Base-by-base conservation (phyloP, 768 basidiomycete genomes). In the Sutorius australiensis region DNA sequence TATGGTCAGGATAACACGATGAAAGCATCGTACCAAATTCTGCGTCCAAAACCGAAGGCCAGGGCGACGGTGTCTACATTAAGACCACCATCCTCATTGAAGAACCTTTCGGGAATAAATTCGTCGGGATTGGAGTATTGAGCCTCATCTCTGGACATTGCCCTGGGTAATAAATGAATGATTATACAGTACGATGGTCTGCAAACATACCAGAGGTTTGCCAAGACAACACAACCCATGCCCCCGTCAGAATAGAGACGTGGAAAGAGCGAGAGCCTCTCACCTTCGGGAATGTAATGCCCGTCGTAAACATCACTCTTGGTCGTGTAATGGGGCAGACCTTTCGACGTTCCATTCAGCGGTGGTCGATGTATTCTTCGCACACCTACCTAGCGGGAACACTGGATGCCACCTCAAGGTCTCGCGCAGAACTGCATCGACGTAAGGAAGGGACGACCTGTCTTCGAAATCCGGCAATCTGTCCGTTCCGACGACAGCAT, bases 351-450 rank as follows among this genome's bases (percentile, higher is more conserved):
- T n/a, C 9, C 10, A 31, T 36, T 51, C 43, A 48, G 32, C 38
- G 10, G 16, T 17, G 32, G 37, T 34, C 30, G 9, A 42, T 32
- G 13, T 6, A n/a, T 30, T 32, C n/a, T 31, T 36, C 19, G 6
- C 31, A 24, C 14, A 47, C 62, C 51, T 46, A 58, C 67, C 69
- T 49, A 68, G 49, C 5, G 67, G 67, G 54, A 71, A 65, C 9
- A 68, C 69, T 6, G 67, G 67, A 40, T 71, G 65, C 67, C 67
- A 68, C 44, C 67, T 67, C 43, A 69, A 33, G 16, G 66, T 70
- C 60, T 72, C 72, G 33, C 72, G 72, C 46, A 73, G 37, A 48
- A 72, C 48, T 17, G 71, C 71, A 3, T 66, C 61, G 1, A 72
- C 46, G 39, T 70, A 72, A 28, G 68, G 70, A 40, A 74, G 50